A percentile compares a stretch with the other conserved stretches of the same genome.
These are phyloP conservation scores for Trichophyton simii DNA, from an alignment of 2,329 filamentous ascomycete genomes.

Conservation along the genomic window DNA sequence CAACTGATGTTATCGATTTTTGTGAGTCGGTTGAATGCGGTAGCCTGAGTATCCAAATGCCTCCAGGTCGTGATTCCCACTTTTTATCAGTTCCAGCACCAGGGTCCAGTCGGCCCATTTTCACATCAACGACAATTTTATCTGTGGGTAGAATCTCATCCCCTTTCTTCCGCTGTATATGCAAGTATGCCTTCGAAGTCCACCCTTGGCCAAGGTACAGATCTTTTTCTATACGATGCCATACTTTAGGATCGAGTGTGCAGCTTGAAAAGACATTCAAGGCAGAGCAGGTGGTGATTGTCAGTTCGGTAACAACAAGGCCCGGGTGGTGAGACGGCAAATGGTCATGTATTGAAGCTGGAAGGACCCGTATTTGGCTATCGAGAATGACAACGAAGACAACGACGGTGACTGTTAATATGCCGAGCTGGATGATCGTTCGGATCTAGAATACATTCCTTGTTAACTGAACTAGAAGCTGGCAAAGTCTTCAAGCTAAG, in stretches of 20 bases:
- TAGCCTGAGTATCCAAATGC: conserved; percentile 72
- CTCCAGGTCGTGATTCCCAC: conserved; percentile 68
- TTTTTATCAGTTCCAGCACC: conserved; percentile 42
- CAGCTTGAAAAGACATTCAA: conserved; percentile 65
- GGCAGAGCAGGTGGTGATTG: conserved; percentile 60
- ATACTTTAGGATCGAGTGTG: conserved; percentile 56
- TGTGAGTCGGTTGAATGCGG: conserved; percentile 63
- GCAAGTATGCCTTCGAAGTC: conserved; percentile 65
- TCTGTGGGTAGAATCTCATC: conserved; percentile 65
- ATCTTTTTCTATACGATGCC: conserved; percentile 83
- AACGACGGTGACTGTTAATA: conserved; percentile 53
- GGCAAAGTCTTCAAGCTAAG: not conserved
- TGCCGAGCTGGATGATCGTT: conserved; percentile 62
- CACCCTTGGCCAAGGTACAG: conserved; percentile 65
- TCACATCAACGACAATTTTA: conserved; percentile 66
- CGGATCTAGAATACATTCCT: conserved; percentile 35
- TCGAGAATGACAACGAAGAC: conserved; percentile 71
- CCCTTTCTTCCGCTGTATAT: conserved; percentile 73
- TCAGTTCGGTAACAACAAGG: conserved; percentile 74
- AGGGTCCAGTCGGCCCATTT: conserved; percentile 61
- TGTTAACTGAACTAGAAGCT: conserved; percentile 6
- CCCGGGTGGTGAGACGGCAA: conserved; percentile 77
- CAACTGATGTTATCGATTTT: conserved; percentile 63
- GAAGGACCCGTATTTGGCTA: conserved; percentile 75
- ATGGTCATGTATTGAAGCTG: conserved; percentile 72